Conservation (phyloP, 176 grass and related monocot species). For the Cenchrus purpureus region DNA sequence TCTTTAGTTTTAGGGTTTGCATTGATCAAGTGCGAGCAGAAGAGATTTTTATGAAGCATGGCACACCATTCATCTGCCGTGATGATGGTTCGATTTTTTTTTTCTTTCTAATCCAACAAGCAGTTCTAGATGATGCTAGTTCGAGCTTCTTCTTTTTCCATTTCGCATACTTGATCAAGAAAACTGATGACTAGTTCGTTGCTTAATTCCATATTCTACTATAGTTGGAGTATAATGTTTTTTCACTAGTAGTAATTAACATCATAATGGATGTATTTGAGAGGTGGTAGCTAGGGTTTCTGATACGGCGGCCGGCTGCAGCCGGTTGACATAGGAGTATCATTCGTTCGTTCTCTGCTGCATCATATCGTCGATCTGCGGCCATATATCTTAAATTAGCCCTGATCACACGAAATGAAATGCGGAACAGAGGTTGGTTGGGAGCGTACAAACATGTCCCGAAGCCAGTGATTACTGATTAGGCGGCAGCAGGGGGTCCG, state of each 20-base stretch:
- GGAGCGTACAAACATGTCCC: neutral
- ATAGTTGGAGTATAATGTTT: neutral
- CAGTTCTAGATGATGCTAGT: neutral
- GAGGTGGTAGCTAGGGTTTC: slow-evolving; percentile 23
- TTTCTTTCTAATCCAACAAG: neutral
- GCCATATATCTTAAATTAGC: neutral
- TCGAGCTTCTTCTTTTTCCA: neutral
- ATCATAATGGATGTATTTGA: neutral
- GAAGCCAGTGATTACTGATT: neutral
- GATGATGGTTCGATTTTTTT: slow-evolving; percentile 44
- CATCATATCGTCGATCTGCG: neutral
- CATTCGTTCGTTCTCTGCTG: neutral
- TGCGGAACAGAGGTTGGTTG: neutral
- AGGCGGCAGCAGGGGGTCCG: neutral
- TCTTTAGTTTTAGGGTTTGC: slow-evolving; percentile 67
- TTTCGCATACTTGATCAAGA: slow-evolving; percentile 11
- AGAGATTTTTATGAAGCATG: slow-evolving; percentile 52
- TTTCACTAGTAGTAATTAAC: neutral
- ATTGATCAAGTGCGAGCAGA: slow-evolving; percentile 57
- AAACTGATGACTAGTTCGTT: neutral
- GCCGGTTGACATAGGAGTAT: neutral
- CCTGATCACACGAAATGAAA: neutral
- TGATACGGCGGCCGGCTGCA: neutral
- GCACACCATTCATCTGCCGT: slow-evolving; percentile 32
- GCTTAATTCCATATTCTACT: neutral